phyloP scores from a whole-genome alignment of 2,329 filamentous ascomycete genomes.

The Colletotrichum cordylinicola region DNA sequence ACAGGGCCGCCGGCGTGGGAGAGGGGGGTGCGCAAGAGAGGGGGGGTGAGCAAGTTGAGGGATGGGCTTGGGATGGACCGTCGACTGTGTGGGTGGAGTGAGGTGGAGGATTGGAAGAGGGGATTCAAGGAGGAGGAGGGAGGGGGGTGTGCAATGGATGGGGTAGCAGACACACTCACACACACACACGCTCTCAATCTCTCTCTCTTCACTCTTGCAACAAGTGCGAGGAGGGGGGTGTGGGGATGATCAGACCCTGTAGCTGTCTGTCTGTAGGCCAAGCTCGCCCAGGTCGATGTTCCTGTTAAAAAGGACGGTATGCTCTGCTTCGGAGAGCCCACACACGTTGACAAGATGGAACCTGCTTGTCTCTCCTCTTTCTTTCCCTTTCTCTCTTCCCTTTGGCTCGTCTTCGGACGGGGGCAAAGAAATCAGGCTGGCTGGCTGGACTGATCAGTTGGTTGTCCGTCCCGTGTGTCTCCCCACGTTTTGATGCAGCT shows the following conservation, averaged over 20 bases:
- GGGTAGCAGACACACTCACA: neutral
- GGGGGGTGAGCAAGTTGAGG: neutral
- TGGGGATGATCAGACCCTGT: neutral
- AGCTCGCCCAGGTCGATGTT: conserved; percentile 12
- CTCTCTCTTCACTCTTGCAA: neutral
- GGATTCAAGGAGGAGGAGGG: neutral
- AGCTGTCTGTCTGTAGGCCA: neutral
- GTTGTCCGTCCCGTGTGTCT: neutral
- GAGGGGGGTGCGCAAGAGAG: conserved; percentile 5
- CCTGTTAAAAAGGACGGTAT: conserved; percentile 21
- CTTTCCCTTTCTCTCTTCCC: neutral
- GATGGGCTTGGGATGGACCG: neutral
- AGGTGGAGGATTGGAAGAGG: neutral
- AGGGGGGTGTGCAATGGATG: neutral
- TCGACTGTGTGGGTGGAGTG: neutral
- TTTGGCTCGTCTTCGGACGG: neutral
- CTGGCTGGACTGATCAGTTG: neutral
- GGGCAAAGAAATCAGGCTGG: neutral
- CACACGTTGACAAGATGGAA: neutral
- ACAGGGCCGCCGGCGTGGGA: conserved; percentile 21
- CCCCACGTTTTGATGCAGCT: conserved; percentile 12
- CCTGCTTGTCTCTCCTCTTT: conserved; percentile 1
- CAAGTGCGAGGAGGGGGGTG: neutral
- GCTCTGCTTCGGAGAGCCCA: conserved; percentile 1
- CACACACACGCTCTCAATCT: neutral